phyloP scores from a whole-genome alignment of 2,329 filamentous ascomycete genomes.

The Fusarium circinatum region DNA sequence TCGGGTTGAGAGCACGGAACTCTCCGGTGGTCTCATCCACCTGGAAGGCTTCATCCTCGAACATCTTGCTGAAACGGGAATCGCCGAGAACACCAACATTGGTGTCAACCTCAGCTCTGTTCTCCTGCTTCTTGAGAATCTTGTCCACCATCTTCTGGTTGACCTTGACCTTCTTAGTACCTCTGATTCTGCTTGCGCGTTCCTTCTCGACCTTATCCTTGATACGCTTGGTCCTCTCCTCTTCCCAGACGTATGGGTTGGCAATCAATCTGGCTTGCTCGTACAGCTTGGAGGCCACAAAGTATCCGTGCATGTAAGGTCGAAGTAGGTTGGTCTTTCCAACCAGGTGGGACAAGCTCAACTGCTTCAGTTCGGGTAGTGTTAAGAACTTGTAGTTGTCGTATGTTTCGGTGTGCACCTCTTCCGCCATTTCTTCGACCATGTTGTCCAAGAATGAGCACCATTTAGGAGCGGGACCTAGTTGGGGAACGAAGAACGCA shows the following conservation, averaged over 20 bases:
- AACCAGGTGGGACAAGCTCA: conserved; percentile 89
- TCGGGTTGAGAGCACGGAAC: conserved; percentile 90
- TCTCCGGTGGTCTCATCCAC: conserved; percentile 91
- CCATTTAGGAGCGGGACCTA: conserved; percentile 94
- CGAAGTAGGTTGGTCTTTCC: conserved; percentile 89
- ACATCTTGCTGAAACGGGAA: conserved; percentile 86
- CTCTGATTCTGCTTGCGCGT: conserved; percentile 91
- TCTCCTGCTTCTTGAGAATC: conserved; percentile 72
- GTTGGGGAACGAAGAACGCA: conserved; percentile 92
- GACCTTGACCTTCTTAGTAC: conserved; percentile 97
- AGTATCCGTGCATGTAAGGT: conserved; percentile 99
- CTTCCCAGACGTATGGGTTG: conserved; percentile 93
- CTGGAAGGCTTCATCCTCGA: conserved; percentile 91
- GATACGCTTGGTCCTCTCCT: conserved; percentile 89
- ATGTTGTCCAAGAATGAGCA: conserved; percentile 97
- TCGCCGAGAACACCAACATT: conserved; percentile 79
- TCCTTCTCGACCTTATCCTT: conserved; percentile 98
- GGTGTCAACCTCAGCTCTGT: conserved; percentile 66
- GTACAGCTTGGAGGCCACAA: conserved; percentile 93
- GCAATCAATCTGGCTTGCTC: conserved; percentile 93
- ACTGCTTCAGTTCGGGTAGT: conserved; percentile 81
- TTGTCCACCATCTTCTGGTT: conserved; percentile 86
- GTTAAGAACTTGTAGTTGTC: conserved; percentile 99
- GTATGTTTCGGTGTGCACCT: conserved; percentile 82
- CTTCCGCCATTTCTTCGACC: conserved; percentile 98